A percentile compares a stretch with the other conserved stretches of the same genome.
These are phyloP conservation scores for Sclerotinia sclerotiorum DNA, from an alignment of 2,329 filamentous ascomycete genomes.

Conservation along the genomic window DNA sequence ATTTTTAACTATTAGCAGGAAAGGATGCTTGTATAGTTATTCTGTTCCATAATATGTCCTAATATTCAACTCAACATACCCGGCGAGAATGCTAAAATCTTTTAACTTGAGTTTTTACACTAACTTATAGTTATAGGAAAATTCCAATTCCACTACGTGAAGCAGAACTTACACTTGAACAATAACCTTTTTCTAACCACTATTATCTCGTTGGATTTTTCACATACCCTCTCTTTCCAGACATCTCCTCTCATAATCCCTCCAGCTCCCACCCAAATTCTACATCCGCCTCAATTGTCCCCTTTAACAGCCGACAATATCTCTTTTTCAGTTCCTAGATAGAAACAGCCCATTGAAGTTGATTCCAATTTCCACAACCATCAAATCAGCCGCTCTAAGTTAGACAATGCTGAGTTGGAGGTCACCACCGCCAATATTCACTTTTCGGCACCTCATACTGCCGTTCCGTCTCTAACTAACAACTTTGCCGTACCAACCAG, in stretches of 20 bases:
- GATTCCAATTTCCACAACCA: not conserved
- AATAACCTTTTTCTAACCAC: not conserved
- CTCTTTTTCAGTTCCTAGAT: not conserved
- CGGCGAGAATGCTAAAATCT: too few relatives aligned
- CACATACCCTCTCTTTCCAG: not conserved
- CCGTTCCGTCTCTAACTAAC: not conserved
- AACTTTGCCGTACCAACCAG: fast-evolving
- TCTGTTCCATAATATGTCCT: too few relatives aligned
- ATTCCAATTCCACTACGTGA: not conserved
- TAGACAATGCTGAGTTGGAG: not conserved
- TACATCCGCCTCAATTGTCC: not conserved
- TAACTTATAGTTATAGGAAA: not conserved
- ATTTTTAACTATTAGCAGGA: too few relatives aligned
- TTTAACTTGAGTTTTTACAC: not conserved
- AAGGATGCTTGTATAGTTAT: too few relatives aligned
- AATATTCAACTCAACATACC: too few relatives aligned
- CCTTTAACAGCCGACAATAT: not conserved
- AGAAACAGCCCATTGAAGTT: too few relatives aligned
- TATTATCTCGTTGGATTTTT: not conserved
- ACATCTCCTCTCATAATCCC: not conserved
- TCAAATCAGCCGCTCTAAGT: not conserved
- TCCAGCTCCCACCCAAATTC: not conserved
- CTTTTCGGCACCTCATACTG: not conserved
- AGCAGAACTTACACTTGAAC: not conserved
- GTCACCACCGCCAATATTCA: not conserved